These are phyloP conservation scores for Nicotiana attenuata DNA, from an alignment of 257 asterid genomes.

Conservation along the genomic window DNA sequence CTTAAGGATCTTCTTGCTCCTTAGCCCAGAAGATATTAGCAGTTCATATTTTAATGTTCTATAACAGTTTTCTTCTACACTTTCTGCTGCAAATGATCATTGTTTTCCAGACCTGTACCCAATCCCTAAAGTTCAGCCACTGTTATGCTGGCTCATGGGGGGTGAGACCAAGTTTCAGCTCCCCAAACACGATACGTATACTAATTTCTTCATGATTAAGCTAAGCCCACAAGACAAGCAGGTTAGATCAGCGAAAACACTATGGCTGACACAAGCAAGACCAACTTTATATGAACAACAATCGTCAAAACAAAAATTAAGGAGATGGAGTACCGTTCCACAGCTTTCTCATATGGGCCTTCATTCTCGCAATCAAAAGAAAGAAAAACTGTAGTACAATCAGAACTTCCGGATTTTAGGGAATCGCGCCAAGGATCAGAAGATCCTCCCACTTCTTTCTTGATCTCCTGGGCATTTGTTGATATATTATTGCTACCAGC, in stretches of 20 bases:
- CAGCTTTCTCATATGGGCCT: constrained; percentile 87
- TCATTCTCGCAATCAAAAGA: constrained; percentile 96
- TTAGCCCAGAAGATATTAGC: background rate
- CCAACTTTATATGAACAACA: background rate
- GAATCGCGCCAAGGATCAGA: constrained; percentile 64
- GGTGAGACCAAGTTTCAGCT: background rate
- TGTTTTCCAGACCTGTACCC: background rate
- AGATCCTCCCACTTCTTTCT: constrained; percentile 37
- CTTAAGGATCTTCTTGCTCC: background rate
- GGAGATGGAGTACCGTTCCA: constrained; percentile 57
- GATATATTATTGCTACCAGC: constrained; percentile 44
- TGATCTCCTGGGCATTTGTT: constrained; percentile 41
- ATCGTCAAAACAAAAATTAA: background rate
- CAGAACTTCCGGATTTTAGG: constrained; percentile 49
- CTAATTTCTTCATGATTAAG: background rate
- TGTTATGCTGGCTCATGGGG: background rate
- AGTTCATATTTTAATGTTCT: background rate
- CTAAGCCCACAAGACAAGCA: background rate
- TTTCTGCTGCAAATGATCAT: constrained; percentile 1
- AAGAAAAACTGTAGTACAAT: constrained; percentile 58
- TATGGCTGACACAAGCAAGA: background rate
- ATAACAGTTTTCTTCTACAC: background rate
- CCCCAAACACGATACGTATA: background rate
- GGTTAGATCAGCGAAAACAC: background rate
- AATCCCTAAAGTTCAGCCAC: background rate